Conservation (phyloP, 2,329 filamentous ascomycete genomes). For the Chaetomium globosum region DNA sequence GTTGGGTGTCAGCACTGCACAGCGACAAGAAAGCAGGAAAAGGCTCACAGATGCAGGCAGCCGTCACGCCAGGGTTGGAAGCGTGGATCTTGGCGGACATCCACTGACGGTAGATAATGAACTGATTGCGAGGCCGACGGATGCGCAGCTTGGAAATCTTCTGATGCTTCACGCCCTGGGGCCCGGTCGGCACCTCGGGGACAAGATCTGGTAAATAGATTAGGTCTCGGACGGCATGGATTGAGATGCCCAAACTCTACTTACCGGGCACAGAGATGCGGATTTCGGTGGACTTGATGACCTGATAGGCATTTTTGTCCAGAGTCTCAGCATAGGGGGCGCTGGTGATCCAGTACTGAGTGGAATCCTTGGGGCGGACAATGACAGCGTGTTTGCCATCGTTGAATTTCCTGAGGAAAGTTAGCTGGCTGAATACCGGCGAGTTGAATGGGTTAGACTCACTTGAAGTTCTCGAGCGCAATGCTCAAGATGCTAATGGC, state of each 20-base stretch:
- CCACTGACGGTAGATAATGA: constrained; percentile 32
- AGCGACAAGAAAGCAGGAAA: no score
- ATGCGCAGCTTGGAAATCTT: constrained; percentile 23
- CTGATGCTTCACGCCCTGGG: background rate
- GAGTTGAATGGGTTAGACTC: background rate
- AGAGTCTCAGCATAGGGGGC: constrained; percentile 7
- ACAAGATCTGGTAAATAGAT: constrained; percentile 5
- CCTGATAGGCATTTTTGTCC: constrained; percentile 4
- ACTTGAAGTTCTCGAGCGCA: constrained; percentile 23
- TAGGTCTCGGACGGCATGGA: background rate
- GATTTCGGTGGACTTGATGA: constrained; percentile 14
- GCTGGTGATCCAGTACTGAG: constrained; percentile 23
- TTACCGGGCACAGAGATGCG: constrained; percentile 6
- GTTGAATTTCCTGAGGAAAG: constrained; percentile 17
- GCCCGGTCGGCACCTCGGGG: background rate
- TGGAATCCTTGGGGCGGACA: constrained; percentile 16
- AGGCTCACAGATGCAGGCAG: constrained; percentile 27
- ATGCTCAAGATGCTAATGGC: constrained; percentile 1
- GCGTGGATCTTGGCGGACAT: constrained; percentile 27
- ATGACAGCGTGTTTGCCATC: constrained; percentile 23
- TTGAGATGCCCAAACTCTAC: background rate
- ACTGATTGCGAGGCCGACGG: constrained; percentile 28
- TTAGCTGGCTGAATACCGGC: constrained; percentile 1
- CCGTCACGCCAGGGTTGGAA: constrained; percentile 26
- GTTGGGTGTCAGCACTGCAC: constrained; percentile 13